Percentiles rank a stretch among this genome's conserved stretches.
These are phyloP conservation scores for Phytophthora syringae DNA, from an alignment of 352 stramenopile genomes.

Conservation along the genomic window DNA sequence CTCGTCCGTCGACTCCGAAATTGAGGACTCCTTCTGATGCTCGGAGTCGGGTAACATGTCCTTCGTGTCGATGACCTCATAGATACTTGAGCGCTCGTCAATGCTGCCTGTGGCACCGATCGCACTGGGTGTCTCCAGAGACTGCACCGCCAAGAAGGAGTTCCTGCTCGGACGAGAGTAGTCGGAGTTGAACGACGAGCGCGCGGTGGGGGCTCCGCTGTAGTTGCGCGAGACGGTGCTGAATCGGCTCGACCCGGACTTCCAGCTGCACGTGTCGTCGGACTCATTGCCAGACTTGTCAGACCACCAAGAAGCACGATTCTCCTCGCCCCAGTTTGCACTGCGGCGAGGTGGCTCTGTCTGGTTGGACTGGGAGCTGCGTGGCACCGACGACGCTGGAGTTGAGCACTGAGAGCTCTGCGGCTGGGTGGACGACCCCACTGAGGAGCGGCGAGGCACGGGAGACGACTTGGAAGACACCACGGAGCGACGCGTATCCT, in stretches of 20 bases:
- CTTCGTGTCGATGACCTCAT: conserved; percentile 51
- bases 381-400: conserved; percentile 18
- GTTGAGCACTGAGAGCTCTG: conserved; percentile 22
- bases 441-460: conserved; percentile 22
- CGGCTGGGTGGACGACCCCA: conserved; percentile 29
- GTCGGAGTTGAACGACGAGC: conserved; percentile 41
- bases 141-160: conserved; percentile 39
- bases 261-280: conserved; percentile 47
- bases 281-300: conserved; percentile 45
- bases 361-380: conserved; percentile 14
- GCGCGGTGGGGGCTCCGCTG: conserved; percentile 35
- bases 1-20: conserved; percentile 10
- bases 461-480: conserved; percentile 30
- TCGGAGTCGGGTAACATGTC: conserved; percentile 42
- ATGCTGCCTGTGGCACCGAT: conserved; percentile 23
- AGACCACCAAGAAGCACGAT: conserved; percentile 49
- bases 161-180: conserved; percentile 31
- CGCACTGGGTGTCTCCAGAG: conserved; percentile 25
- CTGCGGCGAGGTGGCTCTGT: conserved; percentile 21
- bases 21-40: conserved; percentile 22
- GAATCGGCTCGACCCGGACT: conserved; percentile 43
- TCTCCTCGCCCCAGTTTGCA: conserved; percentile 32
- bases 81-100: conserved; percentile 43
- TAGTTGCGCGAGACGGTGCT: conserved; percentile 41
- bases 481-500: conserved; percentile 19